These are phyloP conservation scores for Myxozyma lipomycoides DNA, from an alignment of 805 yeast species.

Conservation along the genomic window DNA sequence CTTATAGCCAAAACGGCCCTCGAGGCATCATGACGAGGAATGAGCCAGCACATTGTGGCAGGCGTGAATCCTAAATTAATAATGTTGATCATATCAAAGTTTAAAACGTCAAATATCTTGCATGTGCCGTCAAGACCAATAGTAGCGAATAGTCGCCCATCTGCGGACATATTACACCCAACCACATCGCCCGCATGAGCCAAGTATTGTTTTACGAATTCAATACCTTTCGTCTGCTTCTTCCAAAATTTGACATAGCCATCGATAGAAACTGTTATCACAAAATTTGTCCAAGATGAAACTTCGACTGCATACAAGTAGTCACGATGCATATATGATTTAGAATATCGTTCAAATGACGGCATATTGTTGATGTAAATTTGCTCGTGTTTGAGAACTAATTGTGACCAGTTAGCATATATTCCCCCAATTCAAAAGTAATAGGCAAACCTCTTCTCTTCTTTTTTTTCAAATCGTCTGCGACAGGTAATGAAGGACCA, in stretches of 20 bases:
- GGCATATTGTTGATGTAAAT: constrained; percentile 25
- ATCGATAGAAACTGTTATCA: constrained; percentile 37
- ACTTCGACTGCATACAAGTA: constrained; percentile 18
- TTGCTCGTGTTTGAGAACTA: constrained; percentile 24
- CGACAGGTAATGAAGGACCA: constrained; percentile 15
- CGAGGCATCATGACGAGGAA: constrained; percentile 3
- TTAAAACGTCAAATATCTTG: constrained; percentile 39
- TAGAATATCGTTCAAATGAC: constrained; percentile 28
- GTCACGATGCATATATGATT: constrained; percentile 32
- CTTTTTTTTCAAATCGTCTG: neutral
- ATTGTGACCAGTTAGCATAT: no score
- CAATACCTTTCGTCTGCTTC: constrained; percentile 27
- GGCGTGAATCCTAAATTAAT: constrained; percentile 35
- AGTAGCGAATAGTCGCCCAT: constrained; percentile 35
- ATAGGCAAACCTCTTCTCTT: constrained; percentile 13
- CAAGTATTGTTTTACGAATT: constrained; percentile 37
- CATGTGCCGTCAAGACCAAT: constrained; percentile 25
- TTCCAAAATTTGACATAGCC: constrained; percentile 41
- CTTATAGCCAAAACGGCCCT: constrained; percentile 1
- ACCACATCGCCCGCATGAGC: constrained; percentile 29
- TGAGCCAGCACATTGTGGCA: constrained; percentile 32
- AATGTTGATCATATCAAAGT: constrained; percentile 40
- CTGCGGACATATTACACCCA: constrained; percentile 24
- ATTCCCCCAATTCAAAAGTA: neutral
- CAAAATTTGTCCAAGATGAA: constrained; percentile 25